These are phyloP conservation scores for Quercus wislizeni DNA, from an alignment of 306 rosid genomes.

Conservation along the genomic window DNA sequence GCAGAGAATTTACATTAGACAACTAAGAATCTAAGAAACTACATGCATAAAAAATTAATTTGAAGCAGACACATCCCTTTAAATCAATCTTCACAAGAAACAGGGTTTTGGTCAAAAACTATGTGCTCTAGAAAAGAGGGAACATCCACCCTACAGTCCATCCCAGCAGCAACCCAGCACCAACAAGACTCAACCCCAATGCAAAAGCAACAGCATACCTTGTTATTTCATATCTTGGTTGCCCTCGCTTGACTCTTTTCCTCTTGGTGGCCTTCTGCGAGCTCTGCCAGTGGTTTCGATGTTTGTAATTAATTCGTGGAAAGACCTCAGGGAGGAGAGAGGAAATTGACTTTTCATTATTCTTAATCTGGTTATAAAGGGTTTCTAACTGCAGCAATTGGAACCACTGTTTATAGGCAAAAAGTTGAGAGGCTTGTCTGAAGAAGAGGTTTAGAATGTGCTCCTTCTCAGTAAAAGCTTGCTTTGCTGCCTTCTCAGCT, in stretches of 20 bases:
- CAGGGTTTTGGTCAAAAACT: slow-evolving; percentile 21
- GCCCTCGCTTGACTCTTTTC: slow-evolving; percentile 19
- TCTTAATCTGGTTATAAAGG: slow-evolving; percentile 33
- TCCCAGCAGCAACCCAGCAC: slow-evolving; percentile 84
- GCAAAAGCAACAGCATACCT: slow-evolving; percentile 69
- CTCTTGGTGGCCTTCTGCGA: slow-evolving; percentile 21
- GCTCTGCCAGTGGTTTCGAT: slow-evolving; percentile 27
- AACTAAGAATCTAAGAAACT: slow-evolving; percentile 6
- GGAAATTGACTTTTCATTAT: slow-evolving; percentile 36
- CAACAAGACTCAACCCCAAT: slow-evolving; percentile 72
- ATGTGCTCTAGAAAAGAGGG: slow-evolving; percentile 43
- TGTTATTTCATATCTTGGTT: slow-evolving; percentile 29
- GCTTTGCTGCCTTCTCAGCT: slow-evolving; percentile 75
- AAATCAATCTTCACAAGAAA: slow-evolving; percentile 23
- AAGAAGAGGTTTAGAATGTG: slow-evolving; percentile 55
- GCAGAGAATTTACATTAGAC: slow-evolving; percentile 25
- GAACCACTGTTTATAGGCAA: slow-evolving; percentile 77
- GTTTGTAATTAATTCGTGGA: slow-evolving; percentile 48
- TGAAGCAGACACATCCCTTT: neutral
- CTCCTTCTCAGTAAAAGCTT: slow-evolving; percentile 67
- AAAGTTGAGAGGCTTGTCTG: slow-evolving; percentile 76
- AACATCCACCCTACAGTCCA: slow-evolving; percentile 90
- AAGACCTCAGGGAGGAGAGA: slow-evolving; percentile 29
- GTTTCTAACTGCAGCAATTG: slow-evolving; percentile 62
- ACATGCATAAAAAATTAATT: slow-evolving; percentile 3